These are phyloP conservation scores for Combretum micranthum DNA, from an alignment of 345 rosid genomes.

Conservation along the genomic window DNA sequence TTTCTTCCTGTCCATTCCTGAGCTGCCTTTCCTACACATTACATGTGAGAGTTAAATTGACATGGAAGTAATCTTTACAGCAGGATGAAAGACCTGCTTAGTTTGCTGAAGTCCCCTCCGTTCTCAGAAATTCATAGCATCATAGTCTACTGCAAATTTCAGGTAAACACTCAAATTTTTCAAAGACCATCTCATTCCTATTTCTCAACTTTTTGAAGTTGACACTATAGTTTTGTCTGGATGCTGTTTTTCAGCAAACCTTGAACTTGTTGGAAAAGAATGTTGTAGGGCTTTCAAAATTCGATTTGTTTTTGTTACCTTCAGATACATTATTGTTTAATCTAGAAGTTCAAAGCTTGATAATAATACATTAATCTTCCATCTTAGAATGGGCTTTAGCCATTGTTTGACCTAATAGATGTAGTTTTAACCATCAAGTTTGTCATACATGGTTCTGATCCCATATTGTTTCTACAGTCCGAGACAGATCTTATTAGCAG, in stretches of 20 bases:
- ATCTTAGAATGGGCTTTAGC: no score
- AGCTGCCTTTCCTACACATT: slow-evolving; percentile 3
- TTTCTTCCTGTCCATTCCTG: slow-evolving; percentile 4
- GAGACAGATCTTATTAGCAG: slow-evolving; percentile 83
- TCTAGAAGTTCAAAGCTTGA: no score
- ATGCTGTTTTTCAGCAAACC: no score
- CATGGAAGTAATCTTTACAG: slow-evolving; percentile 11
- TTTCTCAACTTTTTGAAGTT: neutral
- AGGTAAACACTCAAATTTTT: slow-evolving; percentile 36
- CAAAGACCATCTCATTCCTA: neutral
- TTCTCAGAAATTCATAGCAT: slow-evolving; percentile 62
- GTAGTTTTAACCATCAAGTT: neutral
- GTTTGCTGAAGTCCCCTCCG: slow-evolving; percentile 59
- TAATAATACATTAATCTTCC: no score
- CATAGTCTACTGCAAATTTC: slow-evolving; percentile 94
- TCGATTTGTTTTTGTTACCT: neutral
- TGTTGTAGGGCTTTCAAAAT: no score
- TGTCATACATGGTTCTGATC: slow-evolving; percentile 7
- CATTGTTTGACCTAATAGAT: no score
- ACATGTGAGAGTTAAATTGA: slow-evolving; percentile 2
- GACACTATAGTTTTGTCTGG: neutral
- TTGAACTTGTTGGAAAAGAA: no score
- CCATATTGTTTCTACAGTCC: slow-evolving; percentile 38
- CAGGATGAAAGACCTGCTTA: slow-evolving; percentile 83
- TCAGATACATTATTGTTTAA: neutral